Base-by-base conservation (phyloP, 2,329 filamentous ascomycete genomes). In the Alternaria rosae region DNA sequence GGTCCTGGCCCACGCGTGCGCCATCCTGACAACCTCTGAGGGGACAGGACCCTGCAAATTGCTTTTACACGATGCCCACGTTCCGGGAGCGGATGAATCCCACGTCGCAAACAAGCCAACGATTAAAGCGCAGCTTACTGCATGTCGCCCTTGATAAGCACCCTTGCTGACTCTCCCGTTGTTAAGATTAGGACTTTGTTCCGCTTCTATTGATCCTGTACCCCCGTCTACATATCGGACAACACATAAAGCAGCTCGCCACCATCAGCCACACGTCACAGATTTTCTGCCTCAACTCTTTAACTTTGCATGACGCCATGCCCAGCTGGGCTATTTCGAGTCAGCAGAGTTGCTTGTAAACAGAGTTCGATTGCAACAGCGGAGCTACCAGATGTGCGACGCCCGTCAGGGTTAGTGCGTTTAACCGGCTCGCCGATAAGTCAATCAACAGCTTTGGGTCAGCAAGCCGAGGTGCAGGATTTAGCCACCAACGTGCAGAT, bases 191-290 rank as follows among this genome's bases (percentile, higher is more conserved):
- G 54, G 41, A 58, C 25, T 7, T 38, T 47, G 32, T 38, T 30
- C 26, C 45, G 38, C 28, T 15, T 42, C 20, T 48, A 50, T 54
- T 38, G 55, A 47, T 13, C 38, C 54, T 57, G 30, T 45, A 30
- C 38, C 44, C 20, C 17, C 44, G 32, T 20, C 30, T 42, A 38
- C 35, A 38, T 17, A 17, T 50, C 51, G 48, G 54, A 48, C 59
- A 59, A 45, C 59, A 54, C 48, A 61, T n/a, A 25, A 17, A 45
- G 54, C 59, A 61, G 59, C 47, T 62, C 55, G 55, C 59, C 55
- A 59, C 55, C 13, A 43, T 32, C 42, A 62, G 59, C 55, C 55
- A 62, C 59, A 62, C 32, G 59, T 62, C 55, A 45, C 59, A 62
- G 44, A 23, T 30, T 43, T 42, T 50, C 25, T 53, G 30, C 42